Evolutionary conservation across 2,329 filamentous ascomycete genomes (phyloP), one percentile per base, ranked within the genome.

Genomic region (Trichoderma polysporum): DNA sequence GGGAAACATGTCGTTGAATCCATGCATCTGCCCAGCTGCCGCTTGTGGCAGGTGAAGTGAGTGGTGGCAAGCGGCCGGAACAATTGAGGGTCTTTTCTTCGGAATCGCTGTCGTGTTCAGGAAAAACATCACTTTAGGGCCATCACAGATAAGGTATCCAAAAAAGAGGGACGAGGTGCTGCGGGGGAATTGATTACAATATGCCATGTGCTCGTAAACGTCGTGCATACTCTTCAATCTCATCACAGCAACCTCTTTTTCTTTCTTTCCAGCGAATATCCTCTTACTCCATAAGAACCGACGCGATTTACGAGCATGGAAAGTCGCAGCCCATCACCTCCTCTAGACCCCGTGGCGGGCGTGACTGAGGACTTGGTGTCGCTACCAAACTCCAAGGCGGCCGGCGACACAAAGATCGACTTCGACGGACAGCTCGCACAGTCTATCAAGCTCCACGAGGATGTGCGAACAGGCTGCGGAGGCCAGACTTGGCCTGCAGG

Each of bases 401-500:
- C 86, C 19, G 82, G 82, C 56, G 84, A 83, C 57, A 82, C 81
- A 17, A 77, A 77, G 29, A 78, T 88, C 61, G 82, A 86, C 73
- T 95, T 98, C 74, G 90, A 91, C 69, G 90, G 91, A 45, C 85
- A 95, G 61, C 84, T 97, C 37, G 79, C 83, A 22, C 81, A 85
- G 56, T 89, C 91, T 12, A 84, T 98, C 69, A 84, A 86, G 68
- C 86, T 98, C 17, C 91, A 92, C 74, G 93, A 97, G 78, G 94
- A 98, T 78, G 85, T 97, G 56, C 88, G 87, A 66, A 88, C 91
- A 70, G 95, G 95, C 68, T 98, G 95, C 78, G 95, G 95, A 57
- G 95, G 95, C 2, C 92, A 96, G 79, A 85, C 96, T 12, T 98
- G 95, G 95, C 94, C 94, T 3, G 94, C 94, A 0, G 95, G 95